These are phyloP conservation scores for Thielaviopsis punctulata DNA, from an alignment of 2,329 filamentous ascomycete species.

Conservation along the genomic window DNA sequence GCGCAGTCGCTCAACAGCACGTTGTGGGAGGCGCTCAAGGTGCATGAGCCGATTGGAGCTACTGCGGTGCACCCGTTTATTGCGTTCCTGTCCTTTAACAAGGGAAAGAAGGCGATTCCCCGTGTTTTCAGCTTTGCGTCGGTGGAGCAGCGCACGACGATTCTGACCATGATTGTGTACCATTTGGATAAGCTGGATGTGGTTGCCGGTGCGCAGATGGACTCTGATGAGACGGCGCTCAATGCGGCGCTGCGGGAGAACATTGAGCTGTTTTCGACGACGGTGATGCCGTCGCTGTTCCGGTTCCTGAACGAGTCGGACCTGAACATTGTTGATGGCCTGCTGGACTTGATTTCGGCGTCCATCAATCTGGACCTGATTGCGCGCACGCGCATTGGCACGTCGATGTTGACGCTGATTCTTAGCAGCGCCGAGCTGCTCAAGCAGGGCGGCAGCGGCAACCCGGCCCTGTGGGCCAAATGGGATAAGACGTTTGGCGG, in stretches of 20 bases:
- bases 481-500: constrained; percentile 73
- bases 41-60: constrained; percentile 74
- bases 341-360: constrained; percentile 70
- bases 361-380: constrained; percentile 73
- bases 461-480: constrained; percentile 59
- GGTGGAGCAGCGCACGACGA: constrained; percentile 82
- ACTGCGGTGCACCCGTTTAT: constrained; percentile 84
- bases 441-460: constrained; percentile 58
- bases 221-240: constrained; percentile 52
- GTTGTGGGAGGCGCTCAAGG: constrained; percentile 75
- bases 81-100: constrained; percentile 80
- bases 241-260: constrained; percentile 70
- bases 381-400: constrained; percentile 70
- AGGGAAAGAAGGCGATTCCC: constrained; percentile 91
- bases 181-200: constrained; percentile 88
- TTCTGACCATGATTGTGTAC: constrained; percentile 88
- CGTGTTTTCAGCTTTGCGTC: constrained; percentile 88
- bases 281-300: constrained; percentile 81
- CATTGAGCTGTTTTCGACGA: constrained; percentile 74
- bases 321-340: constrained; percentile 76
- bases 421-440: constrained; percentile 86
- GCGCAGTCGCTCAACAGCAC: constrained; percentile 56
- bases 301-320: constrained; percentile 81
- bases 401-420: constrained; percentile 83
- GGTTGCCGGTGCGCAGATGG: constrained; percentile 61